phyloP scores from a whole-genome alignment of 2,329 filamentous ascomycete genomes.

The Pyricularia grisea region DNA sequence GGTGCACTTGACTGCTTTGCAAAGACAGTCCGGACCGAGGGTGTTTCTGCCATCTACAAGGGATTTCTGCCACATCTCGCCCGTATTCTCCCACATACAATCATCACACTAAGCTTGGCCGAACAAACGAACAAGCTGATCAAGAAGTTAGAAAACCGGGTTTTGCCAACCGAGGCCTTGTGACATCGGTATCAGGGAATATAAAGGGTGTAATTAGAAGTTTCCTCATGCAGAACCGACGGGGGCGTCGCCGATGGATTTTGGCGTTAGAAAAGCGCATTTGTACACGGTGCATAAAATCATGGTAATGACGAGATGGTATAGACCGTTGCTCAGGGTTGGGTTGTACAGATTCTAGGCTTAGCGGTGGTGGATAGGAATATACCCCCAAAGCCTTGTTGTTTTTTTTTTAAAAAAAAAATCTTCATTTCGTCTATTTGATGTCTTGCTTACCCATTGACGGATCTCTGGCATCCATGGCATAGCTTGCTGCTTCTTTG shows the following conservation, averaged over 20 bases:
- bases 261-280: not conserved
- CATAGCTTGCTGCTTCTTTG: constrained; percentile 37
- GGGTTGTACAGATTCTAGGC: not conserved
- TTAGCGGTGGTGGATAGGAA: not conserved
- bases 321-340: not conserved
- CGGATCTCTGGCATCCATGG: constrained; percentile 65
- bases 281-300: not conserved
- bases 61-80: constrained; percentile 93
- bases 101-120: constrained; percentile 83
- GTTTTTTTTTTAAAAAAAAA: no score
- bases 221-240: not conserved
- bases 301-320: not conserved
- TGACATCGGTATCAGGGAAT: constrained; percentile 2
- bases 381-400: not conserved
- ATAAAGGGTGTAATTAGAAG: not conserved
- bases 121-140: constrained; percentile 97
- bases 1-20: constrained; percentile 86
- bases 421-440: constrained; percentile 6
- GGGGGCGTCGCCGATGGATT: not conserved
- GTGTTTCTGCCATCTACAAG: constrained; percentile 90
- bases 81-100: constrained; percentile 89
- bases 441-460: constrained; percentile 26
- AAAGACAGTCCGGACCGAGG: constrained; percentile 88
- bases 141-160: constrained; percentile 59
- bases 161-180: constrained; percentile 32